Evolutionary conservation across 768 basidiomycete species (phyloP), one percentile per base, ranked within the genome.

Genomic region (Gautieria morchelliformis): DNA sequence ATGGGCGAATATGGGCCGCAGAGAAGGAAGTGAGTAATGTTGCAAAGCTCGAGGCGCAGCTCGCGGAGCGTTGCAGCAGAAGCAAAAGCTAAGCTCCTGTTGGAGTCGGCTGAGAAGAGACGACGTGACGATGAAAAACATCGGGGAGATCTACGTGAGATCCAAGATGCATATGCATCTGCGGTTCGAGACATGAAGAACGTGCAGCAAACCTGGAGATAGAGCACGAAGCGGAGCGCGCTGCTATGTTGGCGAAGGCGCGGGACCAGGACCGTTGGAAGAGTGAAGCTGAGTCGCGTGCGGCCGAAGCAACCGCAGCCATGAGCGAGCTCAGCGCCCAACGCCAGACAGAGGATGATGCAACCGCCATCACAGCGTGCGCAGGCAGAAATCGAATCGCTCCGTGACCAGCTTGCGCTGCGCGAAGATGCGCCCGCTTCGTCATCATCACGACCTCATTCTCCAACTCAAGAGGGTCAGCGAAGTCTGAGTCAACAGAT

Each of bases 401-500:
- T 89, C 35, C 82, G 82, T 19, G 69, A 73, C 52, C 86, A 90
- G 60, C 68, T 89, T 32, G 67, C 67, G 44, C 71, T 74, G 53
- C 84, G 82, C 62, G 84, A 70, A 37, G 71, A 78, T 24, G 51
- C 42, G 7, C 58, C 53, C 8, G 64, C 71, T 0, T 65, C 67
- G n/a, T 66, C 72, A 3, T 65, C 71, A 19, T 27, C 66, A 52
- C 67, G 67, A 1, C 68, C 78, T 30, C 77, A 76, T 47, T 24
- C 5, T 35, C 33, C 5, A n/a, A n/a, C n/a, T 35, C 33, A 35
- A 5, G 33, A 41, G 46, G 20, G 42, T 15, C 33, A 45, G 35
- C 46, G 60, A 20, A 83, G 85, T 27, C 72, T 91, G 39, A 83
- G 87, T 69, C 80, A 81, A 63, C 89, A 92, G 70, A 78, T 91